Conservation (phyloP, 495 filamentous ascomycete genomes). For the Xylaria curta region DNA sequence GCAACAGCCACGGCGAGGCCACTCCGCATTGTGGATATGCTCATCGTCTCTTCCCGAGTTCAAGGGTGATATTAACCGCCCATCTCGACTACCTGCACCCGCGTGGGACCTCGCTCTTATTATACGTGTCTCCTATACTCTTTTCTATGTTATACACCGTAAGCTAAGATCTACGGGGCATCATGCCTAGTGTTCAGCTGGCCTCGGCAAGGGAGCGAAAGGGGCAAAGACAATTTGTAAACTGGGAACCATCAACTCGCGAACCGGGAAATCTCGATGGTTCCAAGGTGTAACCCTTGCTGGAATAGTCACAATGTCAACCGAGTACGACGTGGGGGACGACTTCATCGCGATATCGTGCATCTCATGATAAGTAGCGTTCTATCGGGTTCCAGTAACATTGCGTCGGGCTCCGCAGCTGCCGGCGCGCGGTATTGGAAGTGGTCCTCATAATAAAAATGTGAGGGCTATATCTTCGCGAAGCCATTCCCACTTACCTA, state of each 20-base stretch:
- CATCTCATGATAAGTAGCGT: not conserved
- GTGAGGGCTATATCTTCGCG: not conserved
- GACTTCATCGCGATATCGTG: not conserved
- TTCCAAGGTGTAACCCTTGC: constrained; percentile 9
- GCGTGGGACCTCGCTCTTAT: not conserved
- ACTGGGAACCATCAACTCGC: not conserved
- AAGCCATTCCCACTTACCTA: constrained; percentile 6
- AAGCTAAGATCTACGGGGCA: not conserved
- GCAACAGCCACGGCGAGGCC: not conserved
- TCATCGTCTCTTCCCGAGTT: constrained; percentile 14
- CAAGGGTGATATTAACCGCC: not conserved
- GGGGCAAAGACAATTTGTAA: not conserved
- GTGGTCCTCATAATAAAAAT: not conserved
- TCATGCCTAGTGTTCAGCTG: not conserved
- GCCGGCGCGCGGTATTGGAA: not conserved
- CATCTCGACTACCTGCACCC: not conserved
- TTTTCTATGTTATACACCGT: not conserved
- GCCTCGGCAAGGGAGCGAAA: not conserved
- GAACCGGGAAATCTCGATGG: not conserved
- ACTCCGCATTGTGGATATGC: constrained; percentile 15
- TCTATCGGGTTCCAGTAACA: not conserved
- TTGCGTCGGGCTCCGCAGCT: not conserved
- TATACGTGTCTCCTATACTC: not conserved
- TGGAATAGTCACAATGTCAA: not conserved
- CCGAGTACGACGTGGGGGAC: constrained; percentile 7